Evolutionary conservation across 768 basidiomycete species (phyloP), one percentile per base, ranked within the genome.

Genomic region (Cystobasidium onofrii): DNA sequence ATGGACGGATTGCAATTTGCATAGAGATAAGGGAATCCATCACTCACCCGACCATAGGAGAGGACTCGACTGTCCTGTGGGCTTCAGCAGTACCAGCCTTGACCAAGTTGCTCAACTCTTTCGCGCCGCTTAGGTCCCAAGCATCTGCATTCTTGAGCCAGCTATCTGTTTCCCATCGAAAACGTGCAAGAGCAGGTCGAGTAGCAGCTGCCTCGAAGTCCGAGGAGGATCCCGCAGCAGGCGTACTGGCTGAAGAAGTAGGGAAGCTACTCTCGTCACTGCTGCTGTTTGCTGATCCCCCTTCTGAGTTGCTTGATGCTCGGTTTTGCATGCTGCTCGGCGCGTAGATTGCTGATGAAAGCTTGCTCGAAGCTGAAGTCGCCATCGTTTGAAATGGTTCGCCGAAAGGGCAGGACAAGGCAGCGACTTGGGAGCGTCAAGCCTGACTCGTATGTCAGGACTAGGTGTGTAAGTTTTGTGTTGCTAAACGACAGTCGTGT

Each of bases 11-110:
- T 18, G 39, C 39, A 39, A 39, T n/a, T n/a, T n/a, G 12, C 46
- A 9, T 50, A 20, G 3, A 20, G n/a, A n/a, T 20, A 2, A 52
- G 13, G 57, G 39, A 6, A 39, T 6, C 39, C 39, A 39, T 15
- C 39, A 60, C 57, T 60, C 23, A 60, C 57, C 57, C 57, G 4
- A 60, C 57, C 57, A 60, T 60, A 60, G 57, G 57, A 29, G 57
- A 60, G 29, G 57, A 60, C 57, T 60, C 57, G 10, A 60, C 57
- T 6, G 57, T 60, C 57, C 33, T 60, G 29, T 72, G 70, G 18
- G 70, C 70, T 20, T 72, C 29, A 6, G 57, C 70, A 18, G 70
- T 72, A 15, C 52, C 70, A n/a, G 39, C 10, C 36, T 43, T 57
- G n/a, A 72, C 39, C 9, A 72, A 27, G 17, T 52, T 60, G 36